A percentile compares a stretch with the other conserved stretches of the same genome.
phyloP scores from a whole-genome alignment of 306 rosid genomes.

The Malus asiatica region DNA sequence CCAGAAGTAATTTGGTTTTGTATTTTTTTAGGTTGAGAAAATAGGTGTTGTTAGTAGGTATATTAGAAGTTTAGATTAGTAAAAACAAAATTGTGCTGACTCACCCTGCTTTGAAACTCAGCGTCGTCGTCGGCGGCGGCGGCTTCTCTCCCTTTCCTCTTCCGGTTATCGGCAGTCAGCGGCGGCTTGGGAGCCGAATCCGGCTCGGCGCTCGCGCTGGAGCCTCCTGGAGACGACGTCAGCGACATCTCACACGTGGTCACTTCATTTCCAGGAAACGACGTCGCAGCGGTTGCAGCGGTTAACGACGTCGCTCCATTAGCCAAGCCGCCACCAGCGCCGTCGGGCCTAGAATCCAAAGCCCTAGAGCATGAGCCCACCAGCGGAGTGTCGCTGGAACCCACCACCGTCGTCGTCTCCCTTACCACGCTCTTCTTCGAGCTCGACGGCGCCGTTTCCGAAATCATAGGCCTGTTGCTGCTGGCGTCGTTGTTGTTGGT shows the following conservation, averaged over 20 bases:
- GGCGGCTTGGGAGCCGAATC: conserved; percentile 13
- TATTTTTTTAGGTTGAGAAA: too few relatives aligned
- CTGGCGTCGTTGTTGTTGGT: background rate
- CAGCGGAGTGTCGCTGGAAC: conserved; percentile 46
- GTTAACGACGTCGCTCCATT: conserved; percentile 1
- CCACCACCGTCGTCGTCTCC: conserved; percentile 41
- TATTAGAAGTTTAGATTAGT: background rate
- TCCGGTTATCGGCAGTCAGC: conserved; percentile 34
- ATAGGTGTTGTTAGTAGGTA: too few relatives aligned
- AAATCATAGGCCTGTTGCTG: background rate
- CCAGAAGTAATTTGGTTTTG: too few relatives aligned
- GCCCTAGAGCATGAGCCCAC: conserved; percentile 8
- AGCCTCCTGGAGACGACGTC: conserved; percentile 51
- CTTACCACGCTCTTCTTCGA: conserved; percentile 27
- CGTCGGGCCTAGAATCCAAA: conserved; percentile 15
- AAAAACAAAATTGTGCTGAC: background rate
- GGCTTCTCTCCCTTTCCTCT: conserved; percentile 45
- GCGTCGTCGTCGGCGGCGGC: conserved; percentile 43
- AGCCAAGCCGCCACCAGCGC: conserved; percentile 12
- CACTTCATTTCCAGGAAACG: conserved; percentile 21
- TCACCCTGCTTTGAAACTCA: conserved; percentile 56
- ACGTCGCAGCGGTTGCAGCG: background rate
- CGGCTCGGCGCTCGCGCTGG: conserved; percentile 27
- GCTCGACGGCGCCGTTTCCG: conserved; percentile 15
- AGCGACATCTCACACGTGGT: conserved; percentile 34